These are phyloP conservation scores for Camelina neglecta DNA, from an alignment of 345 rosid species.

Conservation along the genomic window DNA sequence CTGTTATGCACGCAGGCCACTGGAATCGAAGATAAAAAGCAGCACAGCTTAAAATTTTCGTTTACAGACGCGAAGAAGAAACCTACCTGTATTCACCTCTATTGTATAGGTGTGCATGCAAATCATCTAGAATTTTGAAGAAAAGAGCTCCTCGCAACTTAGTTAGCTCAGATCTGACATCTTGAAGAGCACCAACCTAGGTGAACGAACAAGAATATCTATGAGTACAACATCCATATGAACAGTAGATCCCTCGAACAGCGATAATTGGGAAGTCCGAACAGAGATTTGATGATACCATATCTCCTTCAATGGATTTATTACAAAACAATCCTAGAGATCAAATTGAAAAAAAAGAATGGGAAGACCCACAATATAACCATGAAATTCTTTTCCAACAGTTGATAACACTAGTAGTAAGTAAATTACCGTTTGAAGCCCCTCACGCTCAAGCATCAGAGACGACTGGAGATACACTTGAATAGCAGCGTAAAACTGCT, in stretches of 20 bases:
- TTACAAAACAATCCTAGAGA: conserved; percentile 19
- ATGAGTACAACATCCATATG: conserved; percentile 35
- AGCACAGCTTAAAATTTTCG: conserved; percentile 23
- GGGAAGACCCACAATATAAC: conserved; percentile 28
- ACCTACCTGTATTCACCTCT: conserved; percentile 91
- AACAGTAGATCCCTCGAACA: conserved; percentile 25
- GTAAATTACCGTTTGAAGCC: conserved; percentile 84
- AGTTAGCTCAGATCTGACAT: conserved; percentile 90
- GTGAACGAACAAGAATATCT: conserved; percentile 35
- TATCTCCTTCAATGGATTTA: conserved; percentile 16
- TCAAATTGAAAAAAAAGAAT: conserved; percentile 21
- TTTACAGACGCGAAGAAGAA: conserved; percentile 11
- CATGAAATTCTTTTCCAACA: conserved; percentile 29
- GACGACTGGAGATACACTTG: conserved; percentile 82
- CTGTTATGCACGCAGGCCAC: conserved; percentile 23
- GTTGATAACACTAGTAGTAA: conserved; percentile 7
- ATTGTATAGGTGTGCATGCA: conserved; percentile 95
- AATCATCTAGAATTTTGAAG: conserved; percentile 88
- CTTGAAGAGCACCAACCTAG: conserved; percentile 99
- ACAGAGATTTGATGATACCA: conserved; percentile 23
- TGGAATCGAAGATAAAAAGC: conserved; percentile 10
- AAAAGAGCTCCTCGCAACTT: conserved; percentile 87
- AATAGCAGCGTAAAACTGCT: conserved; percentile 90
- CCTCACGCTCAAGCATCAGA: conserved; percentile 97
- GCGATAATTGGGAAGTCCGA: conserved; percentile 11